These are phyloP conservation scores for Podospora sp. DNA, from an alignment of 495 filamentous ascomycete species.

Conservation along the genomic window DNA sequence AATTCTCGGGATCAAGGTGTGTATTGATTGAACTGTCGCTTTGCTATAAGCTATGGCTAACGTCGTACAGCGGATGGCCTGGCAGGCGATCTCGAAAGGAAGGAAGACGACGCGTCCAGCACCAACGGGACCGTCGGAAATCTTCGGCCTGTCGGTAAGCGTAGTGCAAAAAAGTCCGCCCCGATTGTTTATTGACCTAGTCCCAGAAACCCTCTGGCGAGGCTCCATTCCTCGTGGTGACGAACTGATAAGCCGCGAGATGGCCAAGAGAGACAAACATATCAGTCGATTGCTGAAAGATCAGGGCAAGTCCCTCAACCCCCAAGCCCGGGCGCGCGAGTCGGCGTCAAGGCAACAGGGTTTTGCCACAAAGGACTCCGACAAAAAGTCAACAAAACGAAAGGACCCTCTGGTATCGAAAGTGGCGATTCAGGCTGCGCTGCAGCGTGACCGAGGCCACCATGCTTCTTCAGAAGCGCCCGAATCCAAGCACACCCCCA, in stretches of 20 bases:
- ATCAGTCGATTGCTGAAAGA: neutral
- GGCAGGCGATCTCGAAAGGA: neutral
- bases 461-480: neutral
- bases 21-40: neutral
- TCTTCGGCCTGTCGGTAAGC: no score
- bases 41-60: neutral
- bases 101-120: neutral
- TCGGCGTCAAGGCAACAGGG: neutral
- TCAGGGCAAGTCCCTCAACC: neutral
- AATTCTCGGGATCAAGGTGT: slow-evolving; percentile 23
- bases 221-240: neutral
- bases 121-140: neutral
- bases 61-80: neutral
- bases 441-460: neutral
- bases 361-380: neutral
- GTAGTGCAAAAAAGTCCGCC: no score
- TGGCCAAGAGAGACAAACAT: neutral
- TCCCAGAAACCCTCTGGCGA: neutral
- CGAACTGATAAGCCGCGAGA: neutral
- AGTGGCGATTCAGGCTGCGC: neutral
- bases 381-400: neutral
- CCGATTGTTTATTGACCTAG: neutral
- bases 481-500: neutral
- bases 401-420: no score
- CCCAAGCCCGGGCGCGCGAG: neutral